Conservation (phyloP, 371 early-diverging fungal genomes). For the Lichtheimia hyalospora region DNA sequence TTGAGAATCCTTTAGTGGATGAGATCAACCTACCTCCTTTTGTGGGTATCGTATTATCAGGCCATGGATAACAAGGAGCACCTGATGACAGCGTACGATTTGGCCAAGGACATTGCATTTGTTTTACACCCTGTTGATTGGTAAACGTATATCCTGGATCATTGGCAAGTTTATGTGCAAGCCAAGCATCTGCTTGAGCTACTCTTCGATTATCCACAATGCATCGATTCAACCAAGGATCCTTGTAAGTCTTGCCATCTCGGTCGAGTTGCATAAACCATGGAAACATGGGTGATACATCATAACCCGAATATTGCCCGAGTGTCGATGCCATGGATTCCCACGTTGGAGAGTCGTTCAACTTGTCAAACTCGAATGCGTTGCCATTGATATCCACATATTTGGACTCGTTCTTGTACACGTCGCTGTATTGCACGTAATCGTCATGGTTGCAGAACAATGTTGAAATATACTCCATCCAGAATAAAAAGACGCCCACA, state of each 20-base stretch:
- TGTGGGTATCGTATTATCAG: background rate
- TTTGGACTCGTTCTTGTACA: slow-evolving; percentile 32
- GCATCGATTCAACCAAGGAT: slow-evolving; percentile 28
- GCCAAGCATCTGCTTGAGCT: slow-evolving; percentile 36
- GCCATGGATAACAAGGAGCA: slow-evolving; percentile 35
- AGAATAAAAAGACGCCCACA: slow-evolving; percentile 35
- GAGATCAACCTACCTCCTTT: slow-evolving; percentile 8
- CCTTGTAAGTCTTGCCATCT: slow-evolving; percentile 15
- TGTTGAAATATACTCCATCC: slow-evolving; percentile 43
- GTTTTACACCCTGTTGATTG: background rate
- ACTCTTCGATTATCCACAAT: slow-evolving; percentile 18
- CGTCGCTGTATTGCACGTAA: slow-evolving; percentile 17
- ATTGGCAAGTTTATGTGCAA: slow-evolving; percentile 24
- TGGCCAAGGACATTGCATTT: slow-evolving; percentile 41
- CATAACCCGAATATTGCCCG: slow-evolving; percentile 34
- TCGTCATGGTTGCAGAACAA: slow-evolving; percentile 45
- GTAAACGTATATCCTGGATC: slow-evolving; percentile 35
- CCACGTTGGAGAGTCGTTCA: slow-evolving; percentile 5
- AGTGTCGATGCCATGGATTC: slow-evolving; percentile 25
- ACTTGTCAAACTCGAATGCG: slow-evolving; percentile 35
- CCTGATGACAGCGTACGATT: slow-evolving; percentile 28
- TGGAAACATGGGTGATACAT: slow-evolving; percentile 48
- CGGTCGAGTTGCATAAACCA: slow-evolving; percentile 35
- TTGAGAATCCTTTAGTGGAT: background rate
- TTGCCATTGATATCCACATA: slow-evolving; percentile 38